Conservation (phyloP, 306 rosid genomes). For the Hylodesmum podocarpum region DNA sequence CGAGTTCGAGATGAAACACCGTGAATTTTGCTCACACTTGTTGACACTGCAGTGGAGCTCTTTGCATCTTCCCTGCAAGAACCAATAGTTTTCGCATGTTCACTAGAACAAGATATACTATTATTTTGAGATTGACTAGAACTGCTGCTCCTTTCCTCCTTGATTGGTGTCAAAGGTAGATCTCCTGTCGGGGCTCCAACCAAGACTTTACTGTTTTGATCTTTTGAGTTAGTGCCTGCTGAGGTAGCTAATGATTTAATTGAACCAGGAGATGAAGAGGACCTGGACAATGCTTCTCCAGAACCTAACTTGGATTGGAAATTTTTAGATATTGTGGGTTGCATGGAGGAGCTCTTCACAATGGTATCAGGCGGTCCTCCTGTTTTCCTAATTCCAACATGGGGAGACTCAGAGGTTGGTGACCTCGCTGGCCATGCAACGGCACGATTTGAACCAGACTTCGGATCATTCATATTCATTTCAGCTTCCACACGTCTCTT, state of each 20-base stretch:
- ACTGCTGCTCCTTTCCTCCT: slow-evolving; percentile 86
- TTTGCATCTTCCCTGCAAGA: slow-evolving; percentile 74
- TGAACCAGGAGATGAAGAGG: slow-evolving; percentile 65
- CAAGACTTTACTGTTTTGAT: slow-evolving; percentile 45
- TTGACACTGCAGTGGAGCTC: slow-evolving; percentile 79
- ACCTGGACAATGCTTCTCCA: slow-evolving; percentile 54
- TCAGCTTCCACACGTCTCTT: slow-evolving; percentile 89
- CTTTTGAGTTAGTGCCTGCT: slow-evolving; percentile 53
- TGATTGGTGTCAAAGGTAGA: slow-evolving; percentile 54
- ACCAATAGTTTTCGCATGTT: slow-evolving; percentile 63
- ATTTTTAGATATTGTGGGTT: slow-evolving; percentile 52
- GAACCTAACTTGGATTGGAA: slow-evolving; percentile 52
- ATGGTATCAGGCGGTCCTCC: slow-evolving; percentile 62
- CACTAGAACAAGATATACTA: slow-evolving; percentile 83
- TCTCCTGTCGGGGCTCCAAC: slow-evolving; percentile 56
- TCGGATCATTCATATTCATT: slow-evolving; percentile 74
- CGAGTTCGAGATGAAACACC: slow-evolving; percentile 61
- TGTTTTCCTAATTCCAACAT: slow-evolving; percentile 55
- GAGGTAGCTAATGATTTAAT: slow-evolving; percentile 45
- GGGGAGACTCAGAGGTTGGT: slow-evolving; percentile 56
- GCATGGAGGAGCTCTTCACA: slow-evolving; percentile 51
- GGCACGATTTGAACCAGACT: slow-evolving; percentile 54
- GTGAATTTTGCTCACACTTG: slow-evolving; percentile 47
- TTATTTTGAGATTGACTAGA: slow-evolving; percentile 93
- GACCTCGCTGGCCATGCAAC: slow-evolving; percentile 69